Base-by-base conservation (phyloP, 75 land plant genomes). In the Pinus taeda region DNA sequence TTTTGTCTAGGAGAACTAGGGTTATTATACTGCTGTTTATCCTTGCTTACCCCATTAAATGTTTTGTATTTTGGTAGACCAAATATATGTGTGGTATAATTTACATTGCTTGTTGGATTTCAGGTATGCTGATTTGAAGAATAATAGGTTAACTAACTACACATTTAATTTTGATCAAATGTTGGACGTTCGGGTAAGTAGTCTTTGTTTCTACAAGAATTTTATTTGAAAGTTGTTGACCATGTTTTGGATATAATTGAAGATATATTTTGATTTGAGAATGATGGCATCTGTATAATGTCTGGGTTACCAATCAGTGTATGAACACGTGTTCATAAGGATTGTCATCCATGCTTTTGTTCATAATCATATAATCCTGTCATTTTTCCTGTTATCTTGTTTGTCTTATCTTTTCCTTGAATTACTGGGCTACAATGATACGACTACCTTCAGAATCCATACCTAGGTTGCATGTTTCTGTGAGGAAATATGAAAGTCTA, bases 101-200 rank as follows among this genome's bases (percentile, higher is more conserved):
- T 69, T n/a, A n/a, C 15, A 3, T 42, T n/a, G 22, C 42, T 67
- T 18, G 11, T 39, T 69, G 53, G 45, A 69, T 69, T 69, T 39
- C 88, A 95, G 98, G 76, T 95, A 96, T 88, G 93, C 97, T 20
- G 99, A 96, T 82, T 57, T 96, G 88, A 96, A 96, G 85, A 96
- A 94, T 71, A 96, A 94, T 77, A 76, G 99, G 77, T 59, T 83
- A 67, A 94, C 99, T 11, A 96, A 94, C 77, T 96, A 96, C 77
- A 92, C 90, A 36, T 96, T 96, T 60, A 89, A 80, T 80, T 96
- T 84, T 75, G 97, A 96, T 65, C 90, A 92, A 74, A 96, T 96
- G 99, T 84, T 96, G 17, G 92, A 88, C 83, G 92, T 90, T 66
- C 85, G 93, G 90, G 98, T 93, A 75, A 60, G 81, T 62, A 18